phyloP scores from a whole-genome alignment of 2,329 filamentous ascomycete genomes.

The Seiridium cupressi region DNA sequence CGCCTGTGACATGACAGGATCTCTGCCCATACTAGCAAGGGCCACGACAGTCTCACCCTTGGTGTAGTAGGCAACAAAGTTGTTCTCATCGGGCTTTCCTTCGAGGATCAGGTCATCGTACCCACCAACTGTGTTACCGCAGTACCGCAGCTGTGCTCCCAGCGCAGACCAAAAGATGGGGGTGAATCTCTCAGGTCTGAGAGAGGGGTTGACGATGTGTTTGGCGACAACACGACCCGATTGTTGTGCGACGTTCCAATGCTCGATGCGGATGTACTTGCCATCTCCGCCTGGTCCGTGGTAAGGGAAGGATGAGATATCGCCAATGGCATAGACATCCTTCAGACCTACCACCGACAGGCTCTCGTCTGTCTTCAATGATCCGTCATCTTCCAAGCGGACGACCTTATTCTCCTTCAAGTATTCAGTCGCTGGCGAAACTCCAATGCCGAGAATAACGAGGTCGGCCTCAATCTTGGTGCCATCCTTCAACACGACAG shows the following conservation, averaged over 20 bases:
- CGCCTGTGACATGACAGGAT: conserved; percentile 80
- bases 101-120: conserved; percentile 84
- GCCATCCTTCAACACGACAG: conserved; percentile 81
- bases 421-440: conserved; percentile 81
- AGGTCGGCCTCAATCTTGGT: conserved; percentile 82
- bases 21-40: conserved; percentile 85
- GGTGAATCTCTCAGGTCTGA: conserved; percentile 71
- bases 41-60: conserved; percentile 85
- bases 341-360: conserved; percentile 75
- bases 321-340: conserved; percentile 89
- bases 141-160: conserved; percentile 87
- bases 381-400: conserved; percentile 79
- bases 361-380: conserved; percentile 73
- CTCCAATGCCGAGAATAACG: conserved; percentile 88
- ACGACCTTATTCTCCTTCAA: conserved; percentile 70
- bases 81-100: conserved; percentile 72
- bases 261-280: conserved; percentile 79
- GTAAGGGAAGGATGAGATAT: conserved; percentile 95
- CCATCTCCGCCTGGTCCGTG: conserved; percentile 81
- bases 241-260: conserved; percentile 98
- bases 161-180: conserved; percentile 97
- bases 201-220: conserved; percentile 67
- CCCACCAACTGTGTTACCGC: conserved; percentile 78
- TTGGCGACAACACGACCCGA: conserved; percentile 76
- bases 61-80: conserved; percentile 87